Base-by-base conservation (phyloP, 192 early-diverging fungal species). In the Coemansia nantahalensis region DNA sequence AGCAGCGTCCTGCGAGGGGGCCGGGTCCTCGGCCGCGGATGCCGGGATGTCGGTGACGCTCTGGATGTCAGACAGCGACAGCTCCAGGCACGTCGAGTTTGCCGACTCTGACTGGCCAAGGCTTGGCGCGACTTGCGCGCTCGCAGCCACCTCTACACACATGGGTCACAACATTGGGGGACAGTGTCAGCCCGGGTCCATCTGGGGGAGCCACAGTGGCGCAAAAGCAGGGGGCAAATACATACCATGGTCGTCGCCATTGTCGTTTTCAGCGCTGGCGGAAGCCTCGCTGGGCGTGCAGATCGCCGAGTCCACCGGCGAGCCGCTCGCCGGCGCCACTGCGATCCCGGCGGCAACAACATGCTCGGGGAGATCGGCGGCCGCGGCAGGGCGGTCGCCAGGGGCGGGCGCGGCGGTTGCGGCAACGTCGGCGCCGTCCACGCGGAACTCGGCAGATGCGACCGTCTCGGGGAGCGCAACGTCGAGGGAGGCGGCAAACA, bases 21-120 rank as follows among this genome's bases (percentile, higher is more conserved):
- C 41, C 30, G 33, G 21, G 11, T 13, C 28, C 12, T 17, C 21
- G 45, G 26, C 46, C 37, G 37, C 13, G 7, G 19, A 13, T 18
- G 36, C 49, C 19, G 53, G 24, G 5, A 28, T 37, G n/a, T 24
- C 12, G 31, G 51, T 19, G n/a, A 56, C 50, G 12, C 47, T 49
- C 41, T 65, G 39, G 32, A 73, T 54, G 28, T 73, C 69, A 14
- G 69, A 65, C 18, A 73, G 58, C 15, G 58, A 43, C 21, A 73
- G 59, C 49, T 73, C 69, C 16, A 58, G 48, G 22, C 62, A 73
- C 14, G 69, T 62, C 3, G 69, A 73, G 15, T 39, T 42, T 8
- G 69, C 69, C 43, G 69, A 65, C 14, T 61, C 57, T 14, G 44
- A 32, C 35, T 62, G 53, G 34, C 42, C 48, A 14, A 57, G 48